Evolutionary conservation across 352 stramenopile species (phyloP), one percentile per base, ranked within the genome.

Genomic region (Phytophthora boehmeriae): DNA sequence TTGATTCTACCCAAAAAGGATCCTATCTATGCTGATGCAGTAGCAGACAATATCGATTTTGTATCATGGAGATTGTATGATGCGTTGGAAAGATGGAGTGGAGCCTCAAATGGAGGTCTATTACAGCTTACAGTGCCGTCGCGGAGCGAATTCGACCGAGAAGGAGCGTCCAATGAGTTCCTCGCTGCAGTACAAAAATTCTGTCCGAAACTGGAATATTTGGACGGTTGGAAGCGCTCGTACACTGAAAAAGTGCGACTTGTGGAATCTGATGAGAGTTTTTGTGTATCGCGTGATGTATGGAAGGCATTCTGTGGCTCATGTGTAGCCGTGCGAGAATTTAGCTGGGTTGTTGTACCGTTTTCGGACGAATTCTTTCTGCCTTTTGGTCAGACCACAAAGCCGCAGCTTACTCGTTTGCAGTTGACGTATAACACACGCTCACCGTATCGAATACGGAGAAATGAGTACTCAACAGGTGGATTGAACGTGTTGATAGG

Each of bases 361-460:
- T 90, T 88, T 46, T 75, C 78, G 1, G 78, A 90, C 55, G 73
- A 78, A 50, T 90, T 88, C 59, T 90, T 90, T 48, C 53, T 76
- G 4, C 70, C 76, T 14, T 90, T 88, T 47, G 73, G 72, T 8
- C 63, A 73, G 1, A 67, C 53, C 1, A 11, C 30, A 1, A 87
- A 84, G 51, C 59, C 66, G 9, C 48, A 67, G 23, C 63, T 87
- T 14, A 76, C 66, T 5, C 71, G 67, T 11, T 28, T 85, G 23
- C 75, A 85, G 59, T 62, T 85, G 9, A 80, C 75, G 34, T 85
- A 80, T 60, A 85, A 85, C 50, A 73, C 70, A 19, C 72, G 64
- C 17, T 70, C 75, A 10, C 75, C 75, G 14, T 85, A 82, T 16
- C 73, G 73, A 16, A 85, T 82, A 44, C 56, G 74, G 28, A 60